Conservation (phyloP, 2,329 filamentous ascomycete species). For the Albophoma yamanashiensis region DNA sequence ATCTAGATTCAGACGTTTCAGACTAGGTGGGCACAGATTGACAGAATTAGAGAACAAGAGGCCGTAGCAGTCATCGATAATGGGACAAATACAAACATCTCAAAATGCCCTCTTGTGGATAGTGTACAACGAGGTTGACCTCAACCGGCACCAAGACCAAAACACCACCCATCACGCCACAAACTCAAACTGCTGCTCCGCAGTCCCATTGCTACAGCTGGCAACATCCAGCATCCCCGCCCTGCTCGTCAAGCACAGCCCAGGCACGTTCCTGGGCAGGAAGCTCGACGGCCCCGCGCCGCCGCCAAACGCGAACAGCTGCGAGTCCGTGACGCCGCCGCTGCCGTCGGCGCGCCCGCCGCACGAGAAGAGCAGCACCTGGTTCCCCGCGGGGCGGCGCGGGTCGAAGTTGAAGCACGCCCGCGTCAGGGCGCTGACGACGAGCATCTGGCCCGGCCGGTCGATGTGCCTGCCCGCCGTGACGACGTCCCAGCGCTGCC, state of each 20-base stretch:
- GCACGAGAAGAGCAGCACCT: conserved; percentile 47
- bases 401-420: conserved; percentile 48
- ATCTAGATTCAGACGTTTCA: too few relatives aligned
- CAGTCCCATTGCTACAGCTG: background rate
- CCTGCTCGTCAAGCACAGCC: conserved; percentile 28
- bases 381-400: conserved; percentile 18
- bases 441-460: conserved; percentile 30
- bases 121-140: background rate
- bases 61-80: too few relatives aligned
- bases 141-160: background rate
- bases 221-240: background rate
- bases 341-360: conserved; percentile 45
- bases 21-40: too few relatives aligned
- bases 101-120: rapidly evolving
- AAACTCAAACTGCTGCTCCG: background rate
- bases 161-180: background rate
- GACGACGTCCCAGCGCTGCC: conserved; percentile 35
- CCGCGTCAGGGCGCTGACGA: conserved; percentile 47
- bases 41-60: too few relatives aligned
- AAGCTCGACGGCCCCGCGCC: conserved; percentile 29
- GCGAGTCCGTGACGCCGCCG: conserved; percentile 38
- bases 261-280: conserved; percentile 31
- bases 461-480: conserved; percentile 41
- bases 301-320: conserved; percentile 37
- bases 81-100: too few relatives aligned